Percentiles rank a stretch among this genome's conserved stretches.
Evolutionary conservation across 2,329 filamentous ascomycete genomes (phyloP).

Genomic region (Didymella pomorum): DNA sequence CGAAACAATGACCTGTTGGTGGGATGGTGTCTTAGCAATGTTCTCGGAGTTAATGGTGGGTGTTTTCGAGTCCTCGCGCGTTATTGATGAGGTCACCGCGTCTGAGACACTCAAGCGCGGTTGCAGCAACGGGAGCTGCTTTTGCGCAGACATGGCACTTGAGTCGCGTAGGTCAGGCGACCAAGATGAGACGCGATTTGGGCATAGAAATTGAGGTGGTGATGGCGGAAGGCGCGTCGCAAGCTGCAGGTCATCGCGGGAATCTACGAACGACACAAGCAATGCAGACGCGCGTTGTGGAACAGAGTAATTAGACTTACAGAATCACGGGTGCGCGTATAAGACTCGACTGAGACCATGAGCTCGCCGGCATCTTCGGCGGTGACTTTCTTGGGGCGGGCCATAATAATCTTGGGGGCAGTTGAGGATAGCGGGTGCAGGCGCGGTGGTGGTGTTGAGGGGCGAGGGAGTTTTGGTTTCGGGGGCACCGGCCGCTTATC

Average conservation of each 20-base stretch:
- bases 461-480: slow-evolving; percentile 1
- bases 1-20: slow-evolving; percentile 73
- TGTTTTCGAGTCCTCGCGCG: slow-evolving; percentile 14
- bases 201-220: slow-evolving; percentile 8
- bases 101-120: slow-evolving; percentile 5
- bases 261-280: slow-evolving; percentile 10
- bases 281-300: slow-evolving; percentile 11
- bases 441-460: slow-evolving; percentile 18
- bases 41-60: background rate
- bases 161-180: slow-evolving; percentile 41
- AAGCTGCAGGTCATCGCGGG: slow-evolving; percentile 1
- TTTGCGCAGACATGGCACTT: slow-evolving; percentile 16
- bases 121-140: slow-evolving; percentile 17
- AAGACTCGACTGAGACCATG: slow-evolving; percentile 73
- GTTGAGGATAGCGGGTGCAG: slow-evolving; percentile 12
- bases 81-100: background rate
- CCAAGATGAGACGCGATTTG: slow-evolving; percentile 16
- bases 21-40: slow-evolving; percentile 17
- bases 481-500: background rate
- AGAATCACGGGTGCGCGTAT: slow-evolving; percentile 80
- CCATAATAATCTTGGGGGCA: slow-evolving; percentile 31
- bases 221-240: slow-evolving; percentile 14
- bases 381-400: slow-evolving; percentile 42
- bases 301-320: slow-evolving; percentile 63
- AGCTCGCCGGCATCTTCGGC: slow-evolving; percentile 47